A percentile compares a stretch with the other conserved stretches of the same genome.
Conservation (phyloP, 371 early-diverging fungal species). For the Mucor sp. region DNA sequence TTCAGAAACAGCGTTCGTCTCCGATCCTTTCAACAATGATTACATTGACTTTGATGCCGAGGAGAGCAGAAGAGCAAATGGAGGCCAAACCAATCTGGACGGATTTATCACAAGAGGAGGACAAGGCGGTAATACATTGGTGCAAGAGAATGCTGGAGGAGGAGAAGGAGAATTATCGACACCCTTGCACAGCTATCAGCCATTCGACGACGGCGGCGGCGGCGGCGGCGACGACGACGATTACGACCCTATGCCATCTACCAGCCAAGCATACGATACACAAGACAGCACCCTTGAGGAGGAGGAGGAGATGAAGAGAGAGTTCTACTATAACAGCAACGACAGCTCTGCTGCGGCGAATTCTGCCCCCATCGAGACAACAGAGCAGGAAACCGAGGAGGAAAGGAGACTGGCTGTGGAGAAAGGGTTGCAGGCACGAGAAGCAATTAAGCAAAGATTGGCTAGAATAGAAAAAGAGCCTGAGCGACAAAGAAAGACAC, state of each 20-base stretch:
- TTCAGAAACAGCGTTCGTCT: not conserved
- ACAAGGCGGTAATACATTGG: not conserved
- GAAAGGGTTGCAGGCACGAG: not conserved
- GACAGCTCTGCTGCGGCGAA: not conserved
- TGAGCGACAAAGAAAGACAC: not conserved
- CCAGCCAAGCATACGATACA: not conserved
- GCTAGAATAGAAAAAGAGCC: not conserved
- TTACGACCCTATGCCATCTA: not conserved
- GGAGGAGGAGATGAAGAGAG: not conserved
- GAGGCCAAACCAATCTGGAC: constrained; percentile 1
- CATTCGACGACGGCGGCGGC: no score
- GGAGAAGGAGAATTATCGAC: not conserved
- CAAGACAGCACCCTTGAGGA: not conserved
- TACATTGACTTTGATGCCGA: constrained; percentile 2
- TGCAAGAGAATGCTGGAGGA: not conserved
- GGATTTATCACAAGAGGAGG: not conserved
- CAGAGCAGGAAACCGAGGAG: not conserved
- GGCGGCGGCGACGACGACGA: no score
- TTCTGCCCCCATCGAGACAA: not conserved
- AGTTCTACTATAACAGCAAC: constrained; percentile 4
- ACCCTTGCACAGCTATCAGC: not conserved
- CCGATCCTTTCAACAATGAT: not conserved
- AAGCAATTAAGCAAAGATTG: not conserved
- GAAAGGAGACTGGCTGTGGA: not conserved
- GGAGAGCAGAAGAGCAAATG: not conserved